Conservation (phyloP, 2,329 filamentous ascomycete species). For the Fusarium staphyleae region DNA sequence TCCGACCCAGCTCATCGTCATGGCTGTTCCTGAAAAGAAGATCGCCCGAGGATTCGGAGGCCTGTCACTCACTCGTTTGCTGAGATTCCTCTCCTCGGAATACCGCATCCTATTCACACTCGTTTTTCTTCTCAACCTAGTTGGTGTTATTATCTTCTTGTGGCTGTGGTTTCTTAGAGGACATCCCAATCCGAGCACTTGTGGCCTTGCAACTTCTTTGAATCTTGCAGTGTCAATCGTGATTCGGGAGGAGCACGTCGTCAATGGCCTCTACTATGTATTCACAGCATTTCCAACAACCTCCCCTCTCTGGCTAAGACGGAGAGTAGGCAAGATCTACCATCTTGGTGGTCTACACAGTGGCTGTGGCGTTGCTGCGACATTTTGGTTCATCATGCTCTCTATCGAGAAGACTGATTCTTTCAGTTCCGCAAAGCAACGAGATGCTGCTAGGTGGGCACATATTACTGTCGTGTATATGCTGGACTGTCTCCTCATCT, state of each 20-base stretch:
- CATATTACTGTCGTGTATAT: conserved; percentile 24
- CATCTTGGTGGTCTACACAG: conserved; percentile 51
- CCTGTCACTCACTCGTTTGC: conserved; percentile 31
- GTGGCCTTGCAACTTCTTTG: conserved; percentile 46
- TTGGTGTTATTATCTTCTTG: conserved; percentile 19
- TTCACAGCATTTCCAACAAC: conserved; percentile 48
- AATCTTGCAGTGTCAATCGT: conserved; percentile 55
- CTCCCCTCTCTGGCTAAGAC: conserved; percentile 52
- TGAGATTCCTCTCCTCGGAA: conserved; percentile 33
- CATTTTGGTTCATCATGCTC: conserved; percentile 30
- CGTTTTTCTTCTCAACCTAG: conserved; percentile 54
- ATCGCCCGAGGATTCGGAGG: not conserved
- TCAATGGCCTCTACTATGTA: conserved; percentile 54
- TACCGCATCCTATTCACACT: conserved; percentile 61
- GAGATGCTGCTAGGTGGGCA: conserved; percentile 6
- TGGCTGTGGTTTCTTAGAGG: conserved; percentile 37
- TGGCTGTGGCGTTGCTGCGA: conserved; percentile 25
- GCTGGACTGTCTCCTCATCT: conserved; percentile 16
- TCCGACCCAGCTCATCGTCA: not conserved
- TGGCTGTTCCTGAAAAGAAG: conserved; percentile 9
- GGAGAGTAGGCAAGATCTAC: conserved; percentile 51
- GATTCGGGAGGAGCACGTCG: conserved; percentile 57
- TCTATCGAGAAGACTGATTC: conserved; percentile 25
- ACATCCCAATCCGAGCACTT: conserved; percentile 46
- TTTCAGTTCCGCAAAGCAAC: not conserved